phyloP scores from a whole-genome alignment of 1,284 basidiomycete genomes.

The Trametes polyzona region DNA sequence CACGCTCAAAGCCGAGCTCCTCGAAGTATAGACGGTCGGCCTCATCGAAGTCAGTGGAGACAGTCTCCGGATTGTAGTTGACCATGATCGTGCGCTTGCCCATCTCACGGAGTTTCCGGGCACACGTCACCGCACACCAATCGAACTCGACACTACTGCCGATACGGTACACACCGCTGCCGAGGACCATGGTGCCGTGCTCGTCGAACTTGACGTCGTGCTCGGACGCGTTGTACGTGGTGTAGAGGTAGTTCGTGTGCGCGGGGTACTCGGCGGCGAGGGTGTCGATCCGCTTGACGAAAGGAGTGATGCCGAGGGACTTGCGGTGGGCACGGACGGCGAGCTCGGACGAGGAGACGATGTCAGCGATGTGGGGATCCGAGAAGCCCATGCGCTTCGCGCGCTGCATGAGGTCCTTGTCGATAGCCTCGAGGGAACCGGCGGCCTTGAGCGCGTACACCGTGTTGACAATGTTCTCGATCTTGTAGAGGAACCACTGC shows the following conservation, averaged over 20 bases:
- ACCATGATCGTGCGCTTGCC: slow-evolving; percentile 98
- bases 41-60: slow-evolving; percentile 99
- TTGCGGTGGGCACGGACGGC: slow-evolving; percentile 87
- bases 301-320: slow-evolving; percentile 87
- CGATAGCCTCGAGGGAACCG: slow-evolving; percentile 67
- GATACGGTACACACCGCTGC: slow-evolving; percentile 97
- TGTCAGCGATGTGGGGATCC: slow-evolving; percentile 84
- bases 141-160: slow-evolving; percentile 99
- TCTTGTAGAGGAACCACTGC: slow-evolving; percentile 98
- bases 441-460: slow-evolving; percentile 74
- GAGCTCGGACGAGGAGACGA: slow-evolving; percentile 36
- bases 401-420: slow-evolving; percentile 73
- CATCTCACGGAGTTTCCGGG: slow-evolving; percentile 88
- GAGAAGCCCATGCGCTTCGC: slow-evolving; percentile 96
- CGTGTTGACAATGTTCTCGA: slow-evolving; percentile 94
- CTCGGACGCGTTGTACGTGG: slow-evolving; percentile 96
- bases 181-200: slow-evolving; percentile 98
- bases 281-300: slow-evolving; percentile 99
- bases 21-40: slow-evolving; percentile 99
- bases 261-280: slow-evolving; percentile 99
- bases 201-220: slow-evolving; percentile 98
- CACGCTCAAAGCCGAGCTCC: slow-evolving; percentile 95
- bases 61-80: slow-evolving; percentile 99
- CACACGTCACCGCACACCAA: slow-evolving; percentile 99
- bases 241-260: slow-evolving; percentile 99